phyloP scores from a whole-genome alignment of 768 basidiomycete genomes.

The Podaxis mareebaensis region DNA sequence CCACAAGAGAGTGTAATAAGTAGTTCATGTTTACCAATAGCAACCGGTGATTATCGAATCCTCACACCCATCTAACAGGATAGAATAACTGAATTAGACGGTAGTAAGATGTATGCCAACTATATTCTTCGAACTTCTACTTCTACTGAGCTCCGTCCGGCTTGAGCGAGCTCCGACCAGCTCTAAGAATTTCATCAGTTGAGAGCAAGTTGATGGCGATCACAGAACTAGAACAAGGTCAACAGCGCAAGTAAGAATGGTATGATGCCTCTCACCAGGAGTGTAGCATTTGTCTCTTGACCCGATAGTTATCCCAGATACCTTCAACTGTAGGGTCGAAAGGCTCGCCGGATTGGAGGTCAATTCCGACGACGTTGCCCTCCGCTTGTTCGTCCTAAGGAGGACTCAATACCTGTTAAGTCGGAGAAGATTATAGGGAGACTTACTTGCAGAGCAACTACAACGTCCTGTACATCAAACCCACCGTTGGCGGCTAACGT shows the following conservation, averaged over 20 bases:
- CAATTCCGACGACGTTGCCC: slow-evolving; percentile 89
- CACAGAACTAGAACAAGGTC: slow-evolving; percentile 61
- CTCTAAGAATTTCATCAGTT: slow-evolving; percentile 93
- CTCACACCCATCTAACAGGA: neutral
- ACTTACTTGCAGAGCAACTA: slow-evolving; percentile 84
- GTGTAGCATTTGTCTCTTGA: slow-evolving; percentile 98
- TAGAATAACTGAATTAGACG: slow-evolving; percentile 2
- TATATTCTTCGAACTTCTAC: slow-evolving; percentile 2
- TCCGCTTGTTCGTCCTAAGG: slow-evolving; percentile 88
- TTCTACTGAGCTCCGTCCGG: slow-evolving; percentile 63
- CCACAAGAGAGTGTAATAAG: slow-evolving; percentile 13
- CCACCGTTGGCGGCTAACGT: slow-evolving; percentile 95
- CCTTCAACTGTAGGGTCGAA: slow-evolving; percentile 96
- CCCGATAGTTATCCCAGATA: slow-evolving; percentile 98
- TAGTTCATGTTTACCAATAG: slow-evolving; percentile 11
- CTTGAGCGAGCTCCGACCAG: slow-evolving; percentile 85
- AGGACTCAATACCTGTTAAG: neutral
- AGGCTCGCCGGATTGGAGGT: slow-evolving; percentile 92
- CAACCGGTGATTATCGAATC: neutral
- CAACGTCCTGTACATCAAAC: slow-evolving; percentile 93
- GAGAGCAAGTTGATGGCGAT: slow-evolving; percentile 95
- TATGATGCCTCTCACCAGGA: slow-evolving; percentile 66
- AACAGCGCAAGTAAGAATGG: slow-evolving; percentile 18
- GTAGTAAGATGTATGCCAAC: neutral
- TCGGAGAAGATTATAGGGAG: neutral